Evolutionary conservation across 1,139 yeast species (phyloP).

Genomic region (Taiozyma sp.): DNA sequence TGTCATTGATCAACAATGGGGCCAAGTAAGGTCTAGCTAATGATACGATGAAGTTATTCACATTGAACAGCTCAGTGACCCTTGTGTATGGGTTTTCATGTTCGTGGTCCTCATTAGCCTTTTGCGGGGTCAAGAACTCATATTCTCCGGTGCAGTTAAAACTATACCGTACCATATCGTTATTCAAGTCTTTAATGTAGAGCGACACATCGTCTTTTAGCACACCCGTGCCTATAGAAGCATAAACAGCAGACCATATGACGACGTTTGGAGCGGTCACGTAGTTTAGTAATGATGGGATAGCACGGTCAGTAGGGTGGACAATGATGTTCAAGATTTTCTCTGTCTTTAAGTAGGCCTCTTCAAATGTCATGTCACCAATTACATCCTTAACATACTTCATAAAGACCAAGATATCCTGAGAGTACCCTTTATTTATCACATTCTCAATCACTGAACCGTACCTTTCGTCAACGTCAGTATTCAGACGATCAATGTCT

Average conservation of each 20-base stretch:
- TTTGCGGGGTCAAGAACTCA: constrained; percentile 42
- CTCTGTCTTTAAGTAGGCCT: constrained; percentile 82
- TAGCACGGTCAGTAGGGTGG: constrained; percentile 66
- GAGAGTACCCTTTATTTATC: constrained; percentile 72
- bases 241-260: constrained; percentile 68
- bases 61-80: constrained; percentile 87
- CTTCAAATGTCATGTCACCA: constrained; percentile 87
- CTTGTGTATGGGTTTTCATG: constrained; percentile 74
- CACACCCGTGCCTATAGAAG: constrained; percentile 62
- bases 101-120: constrained; percentile 32
- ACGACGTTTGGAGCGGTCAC: constrained; percentile 93
- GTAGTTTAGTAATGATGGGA: constrained; percentile 80
- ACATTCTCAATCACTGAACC: constrained; percentile 67
- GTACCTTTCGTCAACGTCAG: constrained; percentile 57
- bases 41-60: constrained; percentile 85
- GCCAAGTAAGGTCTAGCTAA: constrained; percentile 92
- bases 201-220: constrained; percentile 55
- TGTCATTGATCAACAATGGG: constrained; percentile 77
- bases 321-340: constrained; percentile 83
- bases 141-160: constrained; percentile 12
- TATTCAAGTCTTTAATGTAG: constrained; percentile 62
- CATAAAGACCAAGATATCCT: constrained; percentile 73
- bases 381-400: constrained; percentile 73
- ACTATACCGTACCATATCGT: constrained; percentile 41
- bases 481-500: constrained; percentile 37